A percentile compares a stretch with the other conserved stretches of the same genome.
These are phyloP conservation scores for Bruguiera gymnorhiza DNA, from an alignment of 345 rosid species.

Conservation along the genomic window DNA sequence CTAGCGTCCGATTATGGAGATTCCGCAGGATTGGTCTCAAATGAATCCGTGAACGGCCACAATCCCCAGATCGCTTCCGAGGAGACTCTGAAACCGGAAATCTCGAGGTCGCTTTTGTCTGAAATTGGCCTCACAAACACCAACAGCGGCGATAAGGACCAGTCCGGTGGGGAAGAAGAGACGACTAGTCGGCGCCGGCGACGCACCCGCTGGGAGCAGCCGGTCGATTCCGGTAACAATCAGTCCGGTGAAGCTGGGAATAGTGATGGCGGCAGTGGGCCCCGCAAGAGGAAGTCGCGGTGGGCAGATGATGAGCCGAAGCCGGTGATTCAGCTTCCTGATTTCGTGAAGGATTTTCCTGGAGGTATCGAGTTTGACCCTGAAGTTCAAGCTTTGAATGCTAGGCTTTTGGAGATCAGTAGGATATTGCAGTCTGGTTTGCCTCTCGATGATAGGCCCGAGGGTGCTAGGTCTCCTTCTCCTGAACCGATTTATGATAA, in stretches of 20 bases:
- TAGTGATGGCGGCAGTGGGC: constrained; percentile 46
- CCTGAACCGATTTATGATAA: constrained; percentile 94
- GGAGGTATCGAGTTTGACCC: constrained; percentile 97
- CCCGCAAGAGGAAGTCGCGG: constrained; percentile 75
- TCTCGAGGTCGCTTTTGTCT: constrained; percentile 41
- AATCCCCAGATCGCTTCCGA: constrained; percentile 1
- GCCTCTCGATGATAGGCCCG: constrained; percentile 82
- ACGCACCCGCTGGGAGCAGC: constrained; percentile 90
- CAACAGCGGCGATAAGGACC: constrained; percentile 59
- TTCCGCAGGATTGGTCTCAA: neutral
- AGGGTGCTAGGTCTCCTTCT: constrained; percentile 93
- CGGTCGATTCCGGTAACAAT: constrained; percentile 23
- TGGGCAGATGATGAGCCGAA: constrained; percentile 97
- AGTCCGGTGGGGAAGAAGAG: constrained; percentile 89
- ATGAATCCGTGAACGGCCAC: constrained; percentile 1
- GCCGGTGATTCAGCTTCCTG: constrained; percentile 81
- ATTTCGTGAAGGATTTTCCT: constrained; percentile 79
- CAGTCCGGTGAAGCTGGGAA: constrained; percentile 24
- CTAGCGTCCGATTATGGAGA: neutral
- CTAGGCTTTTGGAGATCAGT: constrained; percentile 78
- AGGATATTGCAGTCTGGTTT: constrained; percentile 73
- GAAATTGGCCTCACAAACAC: constrained; percentile 63
- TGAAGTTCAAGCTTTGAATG: constrained; percentile 81
- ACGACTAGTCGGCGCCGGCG: constrained; percentile 65
- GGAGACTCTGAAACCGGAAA: constrained; percentile 24